These are phyloP conservation scores for Magnolia sinica DNA, from an alignment of 164 flowering plant genomes.

Conservation along the genomic window DNA sequence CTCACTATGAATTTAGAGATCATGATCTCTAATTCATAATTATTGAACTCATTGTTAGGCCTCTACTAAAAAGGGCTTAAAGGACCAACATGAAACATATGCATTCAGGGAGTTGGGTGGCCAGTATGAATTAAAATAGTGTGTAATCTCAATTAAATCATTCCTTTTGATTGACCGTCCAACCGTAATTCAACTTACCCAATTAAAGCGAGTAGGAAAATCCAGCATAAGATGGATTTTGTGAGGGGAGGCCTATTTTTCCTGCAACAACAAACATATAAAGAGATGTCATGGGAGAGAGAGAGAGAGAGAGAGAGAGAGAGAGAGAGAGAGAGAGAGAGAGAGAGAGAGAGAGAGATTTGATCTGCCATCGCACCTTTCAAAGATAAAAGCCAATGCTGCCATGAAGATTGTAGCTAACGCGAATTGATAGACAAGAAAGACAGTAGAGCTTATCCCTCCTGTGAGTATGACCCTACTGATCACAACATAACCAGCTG, in stretches of 20 bases:
- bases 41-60: too few species aligned
- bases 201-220: slow-evolving; percentile 5
- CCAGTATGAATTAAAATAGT: too few species aligned
- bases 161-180: too few species aligned
- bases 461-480: slow-evolving; percentile 18
- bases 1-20: too few species aligned
- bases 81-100: too few species aligned
- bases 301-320: too few species aligned
- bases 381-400: slow-evolving; percentile 16
- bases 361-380: slow-evolving; percentile 10
- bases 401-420: slow-evolving; percentile 20
- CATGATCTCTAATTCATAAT: too few species aligned
- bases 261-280: background rate
- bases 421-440: slow-evolving; percentile 19
- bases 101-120: too few species aligned
- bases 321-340: too few species aligned
- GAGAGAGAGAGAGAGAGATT: too few species aligned
- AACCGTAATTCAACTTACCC: background rate
- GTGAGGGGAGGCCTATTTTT: slow-evolving; percentile 8
- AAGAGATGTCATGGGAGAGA: background rate
- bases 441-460: slow-evolving; percentile 21
- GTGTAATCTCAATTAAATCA: too few species aligned
- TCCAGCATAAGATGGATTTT: background rate
- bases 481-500: slow-evolving; percentile 18
- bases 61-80: too few species aligned